These are phyloP conservation scores for Atkinsonella hypoxylon DNA, from an alignment of 2,329 filamentous ascomycete genomes.

Conservation along the genomic window DNA sequence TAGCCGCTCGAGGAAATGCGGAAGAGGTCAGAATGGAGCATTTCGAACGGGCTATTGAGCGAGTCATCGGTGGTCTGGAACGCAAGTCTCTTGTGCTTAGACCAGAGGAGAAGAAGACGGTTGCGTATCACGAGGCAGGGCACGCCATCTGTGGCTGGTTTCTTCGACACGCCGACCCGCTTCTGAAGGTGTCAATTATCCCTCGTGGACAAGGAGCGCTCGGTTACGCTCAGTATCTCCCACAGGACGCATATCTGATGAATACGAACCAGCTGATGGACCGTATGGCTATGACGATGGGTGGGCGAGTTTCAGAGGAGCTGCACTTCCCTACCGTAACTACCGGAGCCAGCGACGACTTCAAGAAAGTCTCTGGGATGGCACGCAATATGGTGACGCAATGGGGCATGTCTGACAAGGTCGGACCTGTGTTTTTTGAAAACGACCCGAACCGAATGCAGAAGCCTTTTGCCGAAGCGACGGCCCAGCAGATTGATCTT, in stretches of 20 bases:
- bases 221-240: conserved; percentile 96
- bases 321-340: conserved; percentile 95
- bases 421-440: conserved; percentile 86
- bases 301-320: conserved; percentile 89
- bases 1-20: conserved; percentile 75
- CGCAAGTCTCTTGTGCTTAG: conserved; percentile 93
- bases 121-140: conserved; percentile 95
- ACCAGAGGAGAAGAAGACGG: conserved; percentile 87
- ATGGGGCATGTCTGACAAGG: conserved; percentile 94
- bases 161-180: conserved; percentile 88
- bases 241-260: conserved; percentile 89
- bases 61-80: conserved; percentile 90
- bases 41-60: conserved; percentile 96
- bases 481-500: conserved; percentile 79
- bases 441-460: conserved; percentile 70
- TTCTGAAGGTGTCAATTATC: conserved; percentile 97
- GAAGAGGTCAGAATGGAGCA: conserved; percentile 75
- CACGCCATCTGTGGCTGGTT: conserved; percentile 99
- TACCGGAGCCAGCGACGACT: conserved; percentile 88
- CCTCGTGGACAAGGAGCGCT: conserved; percentile 87
- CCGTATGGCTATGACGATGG: conserved; percentile 98
- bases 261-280: conserved; percentile 94
- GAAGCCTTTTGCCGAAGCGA: conserved; percentile 94
- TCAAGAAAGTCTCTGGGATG: conserved; percentile 95
- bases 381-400: conserved; percentile 98